phyloP scores from a whole-genome alignment of 805 yeast genomes.

The Teunomyces pallodes region DNA sequence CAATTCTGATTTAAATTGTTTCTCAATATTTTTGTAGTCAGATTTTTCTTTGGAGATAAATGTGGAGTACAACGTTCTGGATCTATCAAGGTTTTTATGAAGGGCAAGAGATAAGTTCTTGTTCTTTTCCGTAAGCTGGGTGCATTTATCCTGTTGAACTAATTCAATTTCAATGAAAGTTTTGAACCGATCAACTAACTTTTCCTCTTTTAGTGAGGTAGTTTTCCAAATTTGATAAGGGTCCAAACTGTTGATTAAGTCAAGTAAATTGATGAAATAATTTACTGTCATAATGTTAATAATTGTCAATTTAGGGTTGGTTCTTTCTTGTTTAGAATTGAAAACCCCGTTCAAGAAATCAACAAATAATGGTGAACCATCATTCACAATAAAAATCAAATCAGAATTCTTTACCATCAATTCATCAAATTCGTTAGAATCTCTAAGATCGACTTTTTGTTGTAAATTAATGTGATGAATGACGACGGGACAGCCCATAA shows the following conservation, averaged over 20 bases:
- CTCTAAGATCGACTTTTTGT: not conserved
- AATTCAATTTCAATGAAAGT: constrained; percentile 26
- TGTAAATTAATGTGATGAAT: constrained; percentile 15
- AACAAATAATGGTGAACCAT: constrained; percentile 32
- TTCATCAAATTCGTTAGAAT: constrained; percentile 10
- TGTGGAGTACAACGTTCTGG: constrained; percentile 20
- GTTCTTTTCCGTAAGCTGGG: constrained; percentile 6
- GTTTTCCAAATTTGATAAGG: constrained; percentile 43
- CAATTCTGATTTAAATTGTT: constrained; percentile 27
- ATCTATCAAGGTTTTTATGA: constrained; percentile 3
- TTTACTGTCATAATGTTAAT: constrained; percentile 40
- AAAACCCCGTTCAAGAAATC: constrained; percentile 20
- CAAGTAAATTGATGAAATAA: constrained; percentile 39
- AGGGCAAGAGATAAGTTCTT: constrained; percentile 7
- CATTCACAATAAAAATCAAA: constrained; percentile 35
- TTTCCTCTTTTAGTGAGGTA: constrained; percentile 26
- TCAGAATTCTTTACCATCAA: constrained; percentile 21
- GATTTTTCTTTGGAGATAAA: constrained; percentile 19
- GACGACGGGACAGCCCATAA: constrained; percentile 11
- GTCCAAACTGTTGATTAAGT: constrained; percentile 27
- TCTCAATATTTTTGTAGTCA: constrained; percentile 30
- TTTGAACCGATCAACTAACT: constrained; percentile 23
- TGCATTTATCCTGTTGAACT: constrained; percentile 3
- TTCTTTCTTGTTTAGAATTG: constrained; percentile 5
- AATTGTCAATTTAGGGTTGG: constrained; percentile 29